These are phyloP conservation scores for Suillus decipiens DNA, from an alignment of 768 basidiomycete species.

Conservation along the genomic window DNA sequence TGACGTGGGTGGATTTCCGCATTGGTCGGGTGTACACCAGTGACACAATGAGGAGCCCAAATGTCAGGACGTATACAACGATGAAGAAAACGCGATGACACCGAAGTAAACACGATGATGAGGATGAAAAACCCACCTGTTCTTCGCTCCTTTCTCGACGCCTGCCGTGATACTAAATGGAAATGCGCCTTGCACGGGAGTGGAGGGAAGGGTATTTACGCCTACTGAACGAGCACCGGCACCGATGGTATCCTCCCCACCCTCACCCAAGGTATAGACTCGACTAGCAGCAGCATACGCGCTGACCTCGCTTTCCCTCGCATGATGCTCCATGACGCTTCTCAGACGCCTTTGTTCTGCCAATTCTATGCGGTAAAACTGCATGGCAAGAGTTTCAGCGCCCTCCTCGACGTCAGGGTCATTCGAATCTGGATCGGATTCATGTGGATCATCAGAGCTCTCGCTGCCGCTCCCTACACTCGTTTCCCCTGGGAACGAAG, in stretches of 20 bases:
- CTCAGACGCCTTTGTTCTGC: slow-evolving; percentile 88
- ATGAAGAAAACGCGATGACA: not conserved
- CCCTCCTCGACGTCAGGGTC: slow-evolving; percentile 60
- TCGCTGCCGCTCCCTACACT: slow-evolving; percentile 33
- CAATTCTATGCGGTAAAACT: slow-evolving; percentile 91
- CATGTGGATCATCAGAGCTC: slow-evolving; percentile 35
- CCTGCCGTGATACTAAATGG: slow-evolving; percentile 96
- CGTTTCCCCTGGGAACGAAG: slow-evolving; percentile 18
- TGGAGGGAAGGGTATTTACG: slow-evolving; percentile 20
- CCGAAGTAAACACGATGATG: not conserved
- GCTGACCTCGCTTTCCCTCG: slow-evolving; percentile 50
- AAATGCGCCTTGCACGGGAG: slow-evolving; percentile 38
- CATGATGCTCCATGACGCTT: slow-evolving; percentile 91
- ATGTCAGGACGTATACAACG: not conserved
- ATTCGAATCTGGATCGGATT: slow-evolving; percentile 35
- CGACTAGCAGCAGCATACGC: slow-evolving; percentile 7
- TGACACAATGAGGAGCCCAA: not conserved
- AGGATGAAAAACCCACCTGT: slow-evolving; percentile 55
- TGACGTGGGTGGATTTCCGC: not conserved
- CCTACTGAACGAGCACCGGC: not conserved
- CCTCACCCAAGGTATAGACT: slow-evolving; percentile 12
- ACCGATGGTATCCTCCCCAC: not conserved
- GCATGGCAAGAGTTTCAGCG: slow-evolving; percentile 81
- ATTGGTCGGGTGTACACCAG: not conserved
- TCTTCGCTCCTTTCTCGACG: slow-evolving; percentile 92